These are phyloP conservation scores for Magnolia kwangsiensis DNA, from an alignment of 164 flowering plant species.

Conservation along the genomic window DNA sequence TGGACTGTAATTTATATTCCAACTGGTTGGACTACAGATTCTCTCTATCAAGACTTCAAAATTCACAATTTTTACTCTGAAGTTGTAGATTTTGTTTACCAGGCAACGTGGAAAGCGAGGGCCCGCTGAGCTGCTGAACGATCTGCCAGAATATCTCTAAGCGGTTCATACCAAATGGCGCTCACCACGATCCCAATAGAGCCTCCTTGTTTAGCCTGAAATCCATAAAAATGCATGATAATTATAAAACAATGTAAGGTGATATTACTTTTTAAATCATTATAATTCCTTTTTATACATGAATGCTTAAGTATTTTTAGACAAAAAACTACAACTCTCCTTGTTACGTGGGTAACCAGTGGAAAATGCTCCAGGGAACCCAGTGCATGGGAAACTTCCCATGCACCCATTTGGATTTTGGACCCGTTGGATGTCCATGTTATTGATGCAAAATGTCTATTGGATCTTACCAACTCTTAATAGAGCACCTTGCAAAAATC, in stretches of 20 bases:
- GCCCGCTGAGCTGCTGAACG: slow-evolving; percentile 1
- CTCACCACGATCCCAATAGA: slow-evolving; percentile 9
- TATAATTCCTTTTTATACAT: too few relatives aligned
- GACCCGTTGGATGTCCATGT: too few relatives aligned
- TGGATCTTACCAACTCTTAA: too few relatives aligned
- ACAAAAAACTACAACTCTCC: background rate
- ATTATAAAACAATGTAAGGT: background rate
- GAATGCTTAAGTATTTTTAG: background rate
- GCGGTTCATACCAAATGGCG: slow-evolving; percentile 14
- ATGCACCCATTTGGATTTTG: too few relatives aligned
- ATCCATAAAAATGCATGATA: background rate
- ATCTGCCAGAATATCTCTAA: slow-evolving; percentile 14
- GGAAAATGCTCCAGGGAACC: background rate
- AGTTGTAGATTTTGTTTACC: slow-evolving; percentile 4
- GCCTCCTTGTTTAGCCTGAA: slow-evolving; percentile 18
- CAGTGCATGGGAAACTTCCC: background rate
- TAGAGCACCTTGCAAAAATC: too few relatives aligned
- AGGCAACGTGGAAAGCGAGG: slow-evolving; percentile 6
- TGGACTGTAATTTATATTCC: too few relatives aligned
- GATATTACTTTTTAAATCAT: too few relatives aligned
- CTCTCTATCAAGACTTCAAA: too few relatives aligned
- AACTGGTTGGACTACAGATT: too few relatives aligned
- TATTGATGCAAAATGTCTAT: too few relatives aligned
- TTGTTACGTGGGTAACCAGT: background rate
- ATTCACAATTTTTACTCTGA: background rate